Evolutionary conservation across 2,329 filamentous ascomycete genomes (phyloP).

Genomic region (Diaporthe batatas): DNA sequence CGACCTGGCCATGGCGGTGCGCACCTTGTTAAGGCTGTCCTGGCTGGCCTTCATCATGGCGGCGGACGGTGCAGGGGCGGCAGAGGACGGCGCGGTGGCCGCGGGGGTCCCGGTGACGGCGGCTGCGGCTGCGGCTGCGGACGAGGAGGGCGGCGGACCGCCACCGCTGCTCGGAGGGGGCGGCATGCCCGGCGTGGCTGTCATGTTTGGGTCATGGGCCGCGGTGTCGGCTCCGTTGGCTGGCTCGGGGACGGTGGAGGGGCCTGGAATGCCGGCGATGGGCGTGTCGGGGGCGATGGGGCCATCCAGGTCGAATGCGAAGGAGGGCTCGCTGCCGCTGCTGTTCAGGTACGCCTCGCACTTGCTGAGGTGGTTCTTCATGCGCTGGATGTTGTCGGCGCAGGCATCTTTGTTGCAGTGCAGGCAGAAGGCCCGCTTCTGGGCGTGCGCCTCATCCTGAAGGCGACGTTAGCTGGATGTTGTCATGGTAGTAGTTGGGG

Average conservation of each 20-base stretch:
- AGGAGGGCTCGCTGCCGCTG: slow-evolving; percentile 37
- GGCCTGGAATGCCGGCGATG: slow-evolving; percentile 21
- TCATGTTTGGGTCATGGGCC: slow-evolving; percentile 18
- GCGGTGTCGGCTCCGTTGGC: slow-evolving; percentile 19
- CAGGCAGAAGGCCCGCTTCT: slow-evolving; percentile 41
- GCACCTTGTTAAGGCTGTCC: slow-evolving; percentile 40
- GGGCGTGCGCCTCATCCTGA: slow-evolving; percentile 40
- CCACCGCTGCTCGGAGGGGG: not conserved
- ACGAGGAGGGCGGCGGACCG: not conserved
- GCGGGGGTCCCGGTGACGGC: slow-evolving; percentile 6
- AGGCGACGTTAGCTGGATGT: not conserved
- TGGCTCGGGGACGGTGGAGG: slow-evolving; percentile 11
- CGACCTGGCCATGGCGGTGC: slow-evolving; percentile 39
- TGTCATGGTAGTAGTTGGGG: not conserved
- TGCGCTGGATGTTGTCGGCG: slow-evolving; percentile 43
- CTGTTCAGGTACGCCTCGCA: slow-evolving; percentile 39
- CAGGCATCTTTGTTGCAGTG: slow-evolving; percentile 42
- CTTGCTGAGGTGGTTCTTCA: slow-evolving; percentile 40
- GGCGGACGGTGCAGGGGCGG: not conserved
- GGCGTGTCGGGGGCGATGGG: slow-evolving; percentile 33
- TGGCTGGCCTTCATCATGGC: slow-evolving; percentile 38
- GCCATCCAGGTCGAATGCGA: slow-evolving; percentile 37
- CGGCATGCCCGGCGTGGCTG: slow-evolving; percentile 28
- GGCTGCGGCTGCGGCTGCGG: not conserved
- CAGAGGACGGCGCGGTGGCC: not conserved